phyloP scores from a whole-genome alignment of 495 filamentous ascomycete species.

The Friedmanniomyces simplex region DNA sequence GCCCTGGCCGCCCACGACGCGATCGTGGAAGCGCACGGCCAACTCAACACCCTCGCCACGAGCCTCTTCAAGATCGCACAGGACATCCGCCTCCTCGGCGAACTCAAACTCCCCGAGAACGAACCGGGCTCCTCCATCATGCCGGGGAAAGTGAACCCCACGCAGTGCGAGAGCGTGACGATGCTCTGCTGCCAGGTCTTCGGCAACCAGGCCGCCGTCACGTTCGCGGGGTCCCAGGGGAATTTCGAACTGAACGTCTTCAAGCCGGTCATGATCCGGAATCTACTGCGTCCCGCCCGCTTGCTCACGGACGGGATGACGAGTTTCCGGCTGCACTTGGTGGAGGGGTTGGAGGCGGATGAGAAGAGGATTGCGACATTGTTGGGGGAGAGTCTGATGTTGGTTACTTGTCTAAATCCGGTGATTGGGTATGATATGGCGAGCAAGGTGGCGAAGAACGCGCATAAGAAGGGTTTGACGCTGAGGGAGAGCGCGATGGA shows the following conservation, averaged over 20 bases:
- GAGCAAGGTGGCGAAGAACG: conserved; percentile 96
- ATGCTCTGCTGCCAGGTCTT: conserved; percentile 98
- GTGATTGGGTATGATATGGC: conserved; percentile 99
- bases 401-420: conserved; percentile 96
- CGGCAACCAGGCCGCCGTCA: conserved; percentile 87
- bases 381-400: conserved; percentile 91
- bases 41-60: conserved; percentile 82
- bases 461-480: conserved; percentile 93
- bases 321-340: conserved; percentile 87
- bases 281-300: conserved; percentile 81
- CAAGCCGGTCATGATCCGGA: conserved; percentile 92
- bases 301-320: conserved; percentile 86
- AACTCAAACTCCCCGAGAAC: conserved; percentile 89
- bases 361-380: conserved; percentile 78
- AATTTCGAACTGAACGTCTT: conserved; percentile 99
- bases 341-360: conserved; percentile 82
- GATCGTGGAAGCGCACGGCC: conserved; percentile 84
- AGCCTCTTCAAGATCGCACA: conserved; percentile 98
- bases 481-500: conserved; percentile 92
- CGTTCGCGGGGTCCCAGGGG: conserved; percentile 89
- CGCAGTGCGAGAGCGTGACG: conserved; percentile 93
- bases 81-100: conserved; percentile 93
- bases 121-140: conserved; percentile 96
- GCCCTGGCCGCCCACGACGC: conserved; percentile 95
- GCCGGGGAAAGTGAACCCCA: conserved; percentile 99